Base-by-base conservation (phyloP, 345 rosid genomes). In the Rhodomyrtus tomentosa region DNA sequence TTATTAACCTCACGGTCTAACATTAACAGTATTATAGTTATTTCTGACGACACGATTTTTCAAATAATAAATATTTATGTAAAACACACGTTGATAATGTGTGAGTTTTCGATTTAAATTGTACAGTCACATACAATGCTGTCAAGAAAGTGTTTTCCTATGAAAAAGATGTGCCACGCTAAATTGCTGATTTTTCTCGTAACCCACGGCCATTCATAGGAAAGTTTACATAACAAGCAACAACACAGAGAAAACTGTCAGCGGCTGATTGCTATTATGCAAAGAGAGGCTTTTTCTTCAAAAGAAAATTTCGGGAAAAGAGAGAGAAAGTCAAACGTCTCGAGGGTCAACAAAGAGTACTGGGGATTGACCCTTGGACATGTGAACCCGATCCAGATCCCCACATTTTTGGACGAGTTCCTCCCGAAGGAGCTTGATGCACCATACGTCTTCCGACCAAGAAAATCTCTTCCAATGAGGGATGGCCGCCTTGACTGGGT, bases 301-400 rank as follows among this genome's bases (percentile, higher is more conserved):
- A 32, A 21, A 32, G 74, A 62, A 6, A 62, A 62, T 62, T 62
- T 62, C 74, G 16, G 12, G 76, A 62, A 32, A 16, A 62, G n/a
- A 32, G 50, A 56, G 27, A 16, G 18, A 32, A 15, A 32, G 85
- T 93, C 89, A 95, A 85, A 92, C 85, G 85, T 95, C 96, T 76
- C 96, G 94, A 55, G 97, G 97, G 87, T 95, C 97, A 82, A 92
- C 98, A 85, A 93, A 95, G 82, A 94, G 89, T 82, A 86, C 89
- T 0, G 91, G 53, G 18, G 94, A 86, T 52, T 89, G 86, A 16
- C 89, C 45, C 40, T 55, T 81, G n/a, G 91, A 89, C 18, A 81
- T 51, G 83, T 21, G 88, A 59, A 80, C 84, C 95, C 96, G 92
- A 82, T 94, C 91, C 0, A 80, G 88, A 54, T 85, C 84, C 54